phyloP scores from a whole-genome alignment of 2,329 filamentous ascomycete genomes.

The Xylariomycetidae sp. region DNA sequence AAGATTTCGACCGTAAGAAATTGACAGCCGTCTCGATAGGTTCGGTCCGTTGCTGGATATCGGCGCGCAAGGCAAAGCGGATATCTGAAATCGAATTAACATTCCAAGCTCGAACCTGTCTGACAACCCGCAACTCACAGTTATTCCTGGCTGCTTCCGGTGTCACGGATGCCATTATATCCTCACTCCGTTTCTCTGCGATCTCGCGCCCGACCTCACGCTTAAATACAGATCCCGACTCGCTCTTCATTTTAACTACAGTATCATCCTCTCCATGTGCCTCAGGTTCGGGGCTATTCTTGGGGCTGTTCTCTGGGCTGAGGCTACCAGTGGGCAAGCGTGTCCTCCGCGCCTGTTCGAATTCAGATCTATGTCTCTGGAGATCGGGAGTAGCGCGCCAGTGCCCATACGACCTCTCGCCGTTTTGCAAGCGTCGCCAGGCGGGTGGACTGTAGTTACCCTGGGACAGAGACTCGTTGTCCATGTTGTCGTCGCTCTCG shows the following conservation, averaged over 20 bases:
- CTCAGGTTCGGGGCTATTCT: conserved; percentile 45
- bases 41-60: conserved; percentile 82
- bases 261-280: conserved; percentile 28
- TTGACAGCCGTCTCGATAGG: conserved; percentile 71
- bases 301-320: conserved; percentile 50
- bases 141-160: conserved; percentile 39
- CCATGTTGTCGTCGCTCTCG: conserved; percentile 35
- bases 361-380: conserved; percentile 40
- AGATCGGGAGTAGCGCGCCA: conserved; percentile 55
- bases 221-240: conserved; percentile 21
- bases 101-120: too few species aligned
- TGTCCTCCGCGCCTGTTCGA: conserved; percentile 50
- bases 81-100: too few species aligned
- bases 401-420: conserved; percentile 53
- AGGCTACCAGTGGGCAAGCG: conserved; percentile 51
- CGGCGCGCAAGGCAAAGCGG: conserved; percentile 79
- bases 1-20: conserved; percentile 66
- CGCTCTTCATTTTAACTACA: conserved; percentile 32
- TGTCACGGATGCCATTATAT: conserved; percentile 24
- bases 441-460: conserved; percentile 58
- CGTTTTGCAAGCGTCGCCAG: conserved; percentile 58
- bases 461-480: conserved; percentile 38
- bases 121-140: too few species aligned
- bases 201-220: conserved; percentile 12
- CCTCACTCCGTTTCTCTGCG: conserved; percentile 15